Evolutionary conservation across 2,329 filamentous ascomycete species (phyloP), one percentile per base, ranked within the genome.

Genomic region (Aureobasidium subglaciale): DNA sequence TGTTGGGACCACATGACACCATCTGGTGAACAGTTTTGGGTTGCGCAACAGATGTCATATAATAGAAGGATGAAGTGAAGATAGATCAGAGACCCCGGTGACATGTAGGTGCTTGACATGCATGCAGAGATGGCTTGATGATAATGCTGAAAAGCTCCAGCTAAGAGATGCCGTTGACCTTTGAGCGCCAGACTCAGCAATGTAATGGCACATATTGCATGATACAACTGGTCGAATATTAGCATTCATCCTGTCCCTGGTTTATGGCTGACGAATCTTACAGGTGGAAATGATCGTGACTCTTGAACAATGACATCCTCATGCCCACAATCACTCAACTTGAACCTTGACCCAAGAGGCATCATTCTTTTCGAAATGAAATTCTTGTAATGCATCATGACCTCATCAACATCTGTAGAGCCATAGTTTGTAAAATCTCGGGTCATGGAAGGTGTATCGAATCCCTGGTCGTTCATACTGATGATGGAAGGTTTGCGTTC

Each of bases 51-150:
- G 57, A 80, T 76, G 68, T 82, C 80, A 61, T 81, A 82, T 18
- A 82, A 67, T 27, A 82, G 71, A 11, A 82, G 71, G 4, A 83
- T 67, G 59, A 81, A 81, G 63, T 83, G 79, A 1, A 78, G 78
- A 24, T 81, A 70, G 58, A 82, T 77, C n/a, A 77, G 70, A 10
- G 77, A 78, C 62, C 82, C 78, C 0, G 77, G 79, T 15, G 76
- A 71, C 18, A 80, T 68, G 60, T 81, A 75, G 3, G 74, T 73
- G 8, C 75, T 71, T 20, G 40, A 41, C 18, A 56, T 54, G 24
- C 64, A 60, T 20, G 63, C 59, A 5, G 63, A 63, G n/a, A 81
- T 71, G 2, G 78, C 75, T 62, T 77, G 72, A 46, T 80, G 74
- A 60, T 82, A 82, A 61, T 82, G 77, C 58, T 80, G 75, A 42